Conservation (phyloP, 1,284 basidiomycete genomes). For the Phellopilus nigrolimitatus region DNA sequence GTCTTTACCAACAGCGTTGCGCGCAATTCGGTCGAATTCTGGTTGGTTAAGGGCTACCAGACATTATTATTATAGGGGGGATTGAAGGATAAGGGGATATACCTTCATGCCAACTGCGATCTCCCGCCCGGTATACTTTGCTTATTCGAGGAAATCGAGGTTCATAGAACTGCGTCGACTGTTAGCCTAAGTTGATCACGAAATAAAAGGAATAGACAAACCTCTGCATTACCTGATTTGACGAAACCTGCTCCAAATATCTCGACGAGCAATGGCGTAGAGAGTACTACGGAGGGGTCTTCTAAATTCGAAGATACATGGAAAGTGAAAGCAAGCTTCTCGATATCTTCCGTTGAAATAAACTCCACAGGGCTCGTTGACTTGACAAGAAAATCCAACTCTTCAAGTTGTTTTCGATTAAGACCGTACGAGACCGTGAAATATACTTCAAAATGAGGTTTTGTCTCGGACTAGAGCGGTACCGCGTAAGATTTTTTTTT, state of each 20-base stretch:
- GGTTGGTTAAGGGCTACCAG: neutral
- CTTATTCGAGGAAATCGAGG: constrained; percentile 76
- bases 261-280: constrained; percentile 63
- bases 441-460: constrained; percentile 63
- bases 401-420: constrained; percentile 58
- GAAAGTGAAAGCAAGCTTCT: constrained; percentile 18
- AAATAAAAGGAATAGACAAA: constrained; percentile 39
- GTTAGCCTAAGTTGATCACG: constrained; percentile 8
- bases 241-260: constrained; percentile 80
- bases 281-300: constrained; percentile 55
- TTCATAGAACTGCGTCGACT: constrained; percentile 59
- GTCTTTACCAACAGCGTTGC: neutral
- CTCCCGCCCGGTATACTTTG: constrained; percentile 56
- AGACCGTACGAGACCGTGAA: constrained; percentile 76
- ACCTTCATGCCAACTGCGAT: constrained; percentile 61
- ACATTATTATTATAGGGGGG: neutral
- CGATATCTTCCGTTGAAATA: no score
- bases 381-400: constrained; percentile 62
- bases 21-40: constrained; percentile 3
- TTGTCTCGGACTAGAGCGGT: no score
- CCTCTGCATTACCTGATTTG: constrained; percentile 43
- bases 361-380: constrained; percentile 41
- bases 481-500: no score
- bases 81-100: constrained; percentile 25
- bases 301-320: constrained; percentile 45